Percentiles rank a stretch among this genome's conserved stretches.
These are phyloP conservation scores for Penicillium sp. DNA, from an alignment of 2,329 filamentous ascomycete species.

Conservation along the genomic window DNA sequence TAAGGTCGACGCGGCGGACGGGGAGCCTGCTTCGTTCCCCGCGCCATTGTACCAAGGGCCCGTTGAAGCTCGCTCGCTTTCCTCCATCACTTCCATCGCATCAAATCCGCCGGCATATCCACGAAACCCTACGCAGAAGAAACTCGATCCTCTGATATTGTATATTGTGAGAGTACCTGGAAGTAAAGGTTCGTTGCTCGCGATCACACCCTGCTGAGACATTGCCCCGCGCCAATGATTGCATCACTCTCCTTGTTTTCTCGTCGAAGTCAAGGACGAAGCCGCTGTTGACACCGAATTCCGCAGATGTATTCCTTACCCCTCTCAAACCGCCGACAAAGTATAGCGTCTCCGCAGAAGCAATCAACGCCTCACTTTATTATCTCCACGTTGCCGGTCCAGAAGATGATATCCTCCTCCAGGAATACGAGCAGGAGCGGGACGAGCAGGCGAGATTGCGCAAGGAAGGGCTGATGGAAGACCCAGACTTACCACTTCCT, in stretches of 20 bases:
- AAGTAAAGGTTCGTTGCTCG: constrained; percentile 69
- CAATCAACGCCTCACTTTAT: constrained; percentile 86
- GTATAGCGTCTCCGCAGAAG: constrained; percentile 79
- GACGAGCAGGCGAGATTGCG: constrained; percentile 33
- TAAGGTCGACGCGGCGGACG: constrained; percentile 32
- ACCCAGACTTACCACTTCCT: constrained; percentile 25
- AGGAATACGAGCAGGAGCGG: constrained; percentile 45
- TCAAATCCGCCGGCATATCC: constrained; percentile 87
- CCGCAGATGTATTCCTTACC: constrained; percentile 84
- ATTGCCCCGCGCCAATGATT: constrained; percentile 6
- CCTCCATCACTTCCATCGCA: constrained; percentile 77
- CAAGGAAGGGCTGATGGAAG: constrained; percentile 31
- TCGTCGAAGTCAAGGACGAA: not conserved
- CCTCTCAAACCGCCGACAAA: constrained; percentile 87
- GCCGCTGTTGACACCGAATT: constrained; percentile 18
- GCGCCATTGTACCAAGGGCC: constrained; percentile 32
- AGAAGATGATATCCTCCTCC: constrained; percentile 55
- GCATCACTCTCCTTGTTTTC: not conserved
- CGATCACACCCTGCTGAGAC: not conserved
- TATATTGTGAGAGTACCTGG: constrained; percentile 95
- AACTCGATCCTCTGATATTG: constrained; percentile 74
- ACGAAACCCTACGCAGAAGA: constrained; percentile 71
- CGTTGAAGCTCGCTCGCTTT: constrained; percentile 83
- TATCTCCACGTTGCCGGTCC: constrained; percentile 80
- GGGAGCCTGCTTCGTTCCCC: constrained; percentile 33